Base-by-base conservation (phyloP, 2,329 filamentous ascomycete genomes). In the Thielaviopsis musarum region DNA sequence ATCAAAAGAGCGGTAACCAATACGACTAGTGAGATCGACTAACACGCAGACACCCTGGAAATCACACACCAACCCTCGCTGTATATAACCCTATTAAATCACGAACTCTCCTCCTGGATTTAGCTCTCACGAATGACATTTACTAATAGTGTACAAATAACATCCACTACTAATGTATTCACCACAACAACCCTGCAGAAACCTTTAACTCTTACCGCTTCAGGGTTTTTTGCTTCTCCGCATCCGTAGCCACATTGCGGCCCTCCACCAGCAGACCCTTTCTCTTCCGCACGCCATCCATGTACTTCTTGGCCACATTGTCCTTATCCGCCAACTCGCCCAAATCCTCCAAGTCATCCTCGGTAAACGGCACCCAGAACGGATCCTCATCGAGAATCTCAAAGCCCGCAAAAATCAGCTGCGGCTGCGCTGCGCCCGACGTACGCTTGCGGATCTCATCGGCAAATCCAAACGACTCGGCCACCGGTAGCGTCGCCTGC, bases 391-490 rank as follows among this genome's bases (percentile, higher is more conserved):
- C 90, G 1, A 97, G 76, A 65, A 95, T 81, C 71, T 96, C 89
- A 68, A 91, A 98, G 0, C 93, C 93, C 7, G 88, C 82, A 69
- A 97, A 98, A 62, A 95, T 85, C 45, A 98, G 78, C 75, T 97
- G 93, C 56, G 93, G 93, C 66, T 88, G 87, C 0, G 93, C 93
- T 2, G 87, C 88, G 2, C 93, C 93, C 6, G 85, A 90, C 0
- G 90, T 95, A 6, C 91, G 81, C 74, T 97, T 97, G 61, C 93
- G 83, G 74, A 98, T 97, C 72, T 98, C 93, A 68, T 97, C 93
- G 4, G 83, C 82, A 74, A 98, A 98, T 1, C 93, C 93, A 69
- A 98, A 98, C 9, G 87, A 93, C 72, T 96, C 91, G 21, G 90
- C 91, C 0, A 95, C 93, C 0, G 93, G 93, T 5, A 98, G 78